Evolutionary conservation across 345 rosid species (phyloP).

Genomic region (Acer campestre): DNA sequence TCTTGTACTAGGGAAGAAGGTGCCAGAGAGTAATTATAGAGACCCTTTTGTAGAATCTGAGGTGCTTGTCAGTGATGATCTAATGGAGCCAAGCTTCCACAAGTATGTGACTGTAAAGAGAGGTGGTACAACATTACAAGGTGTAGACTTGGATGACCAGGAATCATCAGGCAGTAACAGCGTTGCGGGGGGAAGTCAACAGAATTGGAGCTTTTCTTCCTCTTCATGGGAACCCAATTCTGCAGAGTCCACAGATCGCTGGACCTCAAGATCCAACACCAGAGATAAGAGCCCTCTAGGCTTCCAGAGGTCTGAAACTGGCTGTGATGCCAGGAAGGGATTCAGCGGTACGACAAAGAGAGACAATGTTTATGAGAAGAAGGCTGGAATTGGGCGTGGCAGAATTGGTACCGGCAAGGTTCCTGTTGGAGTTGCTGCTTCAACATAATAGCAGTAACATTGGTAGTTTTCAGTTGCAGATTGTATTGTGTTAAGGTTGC

Average conservation of each 20-base stretch:
- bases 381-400: slow-evolving; percentile 42
- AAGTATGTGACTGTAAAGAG: slow-evolving; percentile 83
- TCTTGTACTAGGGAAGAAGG: slow-evolving; percentile 36
- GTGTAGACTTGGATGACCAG: slow-evolving; percentile 67
- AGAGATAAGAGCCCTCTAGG: slow-evolving; percentile 48
- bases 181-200: slow-evolving; percentile 47
- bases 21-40: slow-evolving; percentile 27
- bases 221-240: slow-evolving; percentile 79
- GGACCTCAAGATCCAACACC: slow-evolving; percentile 54
- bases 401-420: slow-evolving; percentile 28
- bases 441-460: slow-evolving; percentile 18
- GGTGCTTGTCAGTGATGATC: slow-evolving; percentile 49
- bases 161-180: slow-evolving; percentile 98
- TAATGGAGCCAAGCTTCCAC: slow-evolving; percentile 84
- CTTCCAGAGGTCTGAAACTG: slow-evolving; percentile 37
- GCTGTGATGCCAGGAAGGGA: slow-evolving; percentile 36
- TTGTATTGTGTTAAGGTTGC: slow-evolving; percentile 30
- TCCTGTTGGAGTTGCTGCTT: slow-evolving; percentile 32
- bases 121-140: slow-evolving; percentile 44
- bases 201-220: slow-evolving; percentile 51
- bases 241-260: slow-evolving; percentile 72
- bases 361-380: slow-evolving; percentile 20
- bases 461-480: slow-evolving; percentile 12
- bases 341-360: slow-evolving; percentile 43
- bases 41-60: slow-evolving; percentile 74